Conservation (phyloP, 345 rosid genomes). For the Eucalyptus microcorys region DNA sequence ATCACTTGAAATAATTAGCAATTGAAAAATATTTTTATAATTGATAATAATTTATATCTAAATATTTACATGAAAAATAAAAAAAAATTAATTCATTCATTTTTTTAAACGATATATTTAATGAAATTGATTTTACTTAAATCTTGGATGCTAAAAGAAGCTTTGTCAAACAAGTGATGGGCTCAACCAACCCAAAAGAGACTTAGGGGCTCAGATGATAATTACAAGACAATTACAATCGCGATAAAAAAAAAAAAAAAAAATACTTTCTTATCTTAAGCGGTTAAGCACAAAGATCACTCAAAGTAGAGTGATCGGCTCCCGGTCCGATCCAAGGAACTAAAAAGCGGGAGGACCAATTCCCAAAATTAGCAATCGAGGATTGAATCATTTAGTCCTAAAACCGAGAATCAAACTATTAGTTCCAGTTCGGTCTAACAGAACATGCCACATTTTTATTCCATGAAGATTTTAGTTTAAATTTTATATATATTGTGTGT, state of each 20-base stretch:
- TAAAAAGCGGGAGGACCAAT: fast-evolving
- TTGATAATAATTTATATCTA: too few relatives aligned
- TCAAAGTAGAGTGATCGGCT: too few relatives aligned
- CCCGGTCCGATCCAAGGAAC: fast-evolving
- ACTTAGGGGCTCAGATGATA: not conserved
- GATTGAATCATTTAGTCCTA: fast-evolving
- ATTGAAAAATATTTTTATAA: too few relatives aligned
- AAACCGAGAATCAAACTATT: fast-evolving
- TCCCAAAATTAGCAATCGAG: fast-evolving
- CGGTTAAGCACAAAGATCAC: too few relatives aligned
- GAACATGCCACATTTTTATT: fast-evolving
- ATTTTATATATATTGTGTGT: too few relatives aligned
- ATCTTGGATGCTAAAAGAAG: not conserved
- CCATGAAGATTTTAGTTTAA: too few relatives aligned
- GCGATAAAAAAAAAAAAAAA: not conserved
- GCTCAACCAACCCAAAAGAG: not conserved
- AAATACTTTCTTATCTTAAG: too few relatives aligned
- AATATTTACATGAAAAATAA: too few relatives aligned
- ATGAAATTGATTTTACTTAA: not conserved
- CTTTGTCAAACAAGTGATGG: not conserved
- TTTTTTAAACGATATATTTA: too few relatives aligned
- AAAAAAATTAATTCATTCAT: too few relatives aligned
- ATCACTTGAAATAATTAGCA: too few relatives aligned
- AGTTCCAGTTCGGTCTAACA: fast-evolving
- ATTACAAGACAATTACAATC: fast-evolving